Conservation (phyloP, 345 rosid species). For the Melaleuca quinquenervia region DNA sequence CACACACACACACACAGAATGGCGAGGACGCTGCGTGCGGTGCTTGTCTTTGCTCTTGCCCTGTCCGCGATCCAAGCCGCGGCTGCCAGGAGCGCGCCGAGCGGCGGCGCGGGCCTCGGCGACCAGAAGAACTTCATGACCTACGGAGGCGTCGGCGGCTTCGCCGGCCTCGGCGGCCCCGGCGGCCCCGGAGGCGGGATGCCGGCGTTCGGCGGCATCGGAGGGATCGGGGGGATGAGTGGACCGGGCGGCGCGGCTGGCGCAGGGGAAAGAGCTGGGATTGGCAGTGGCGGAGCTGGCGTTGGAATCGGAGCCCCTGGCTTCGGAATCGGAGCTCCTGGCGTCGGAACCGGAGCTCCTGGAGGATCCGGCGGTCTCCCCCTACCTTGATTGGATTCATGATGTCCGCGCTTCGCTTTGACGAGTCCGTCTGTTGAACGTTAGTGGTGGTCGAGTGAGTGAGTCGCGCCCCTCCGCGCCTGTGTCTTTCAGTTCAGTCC, state of each 20-base stretch:
- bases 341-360: conserved; percentile 5
- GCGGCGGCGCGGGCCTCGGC: conserved; percentile 18
- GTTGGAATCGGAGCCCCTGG: conserved; percentile 19
- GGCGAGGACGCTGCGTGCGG: neutral
- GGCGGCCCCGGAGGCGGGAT: conserved; percentile 30
- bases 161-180: conserved; percentile 38
- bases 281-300: conserved; percentile 14
- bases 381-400: conserved; percentile 17
- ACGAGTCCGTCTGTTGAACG: neutral
- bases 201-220: conserved; percentile 39
- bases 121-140: conserved; percentile 64
- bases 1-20: neutral
- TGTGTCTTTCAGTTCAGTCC: neutral
- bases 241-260: conserved; percentile 26
- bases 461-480: neutral
- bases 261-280: conserved; percentile 1
- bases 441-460: neutral
- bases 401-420: neutral
- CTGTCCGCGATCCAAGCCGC: conserved; percentile 12
- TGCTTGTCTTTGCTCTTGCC: conserved; percentile 18
- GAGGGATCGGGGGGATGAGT: conserved; percentile 35
- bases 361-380: conserved; percentile 28
- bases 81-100: conserved; percentile 28
- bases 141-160: conserved; percentile 63
- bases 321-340: conserved; percentile 8